Base-by-base conservation (phyloP, 805 yeast species). In the Lachancea thermotolerans region DNA sequence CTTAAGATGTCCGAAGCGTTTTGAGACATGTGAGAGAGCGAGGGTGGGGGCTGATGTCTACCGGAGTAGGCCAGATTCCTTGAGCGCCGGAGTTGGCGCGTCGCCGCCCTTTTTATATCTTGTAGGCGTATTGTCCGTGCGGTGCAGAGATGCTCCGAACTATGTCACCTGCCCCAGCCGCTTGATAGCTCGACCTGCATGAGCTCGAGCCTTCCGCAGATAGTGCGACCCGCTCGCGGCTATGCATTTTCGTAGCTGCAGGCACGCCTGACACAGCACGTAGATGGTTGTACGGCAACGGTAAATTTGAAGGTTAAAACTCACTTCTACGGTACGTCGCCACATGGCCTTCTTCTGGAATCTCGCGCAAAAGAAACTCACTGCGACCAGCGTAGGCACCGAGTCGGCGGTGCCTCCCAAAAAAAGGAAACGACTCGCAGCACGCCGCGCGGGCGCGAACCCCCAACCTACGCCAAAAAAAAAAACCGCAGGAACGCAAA, bases 1-100 rank as follows among this genome's bases (percentile, higher is more conserved):
- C 36, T 18, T 41, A 42, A 18, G 33, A 42, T 42, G 32, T 38
- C 45, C n/a, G 41, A 27, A 14, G 37, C 41, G 21, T 14, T 18
- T 15, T 29, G 29, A 12, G 29, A 7, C 36, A 31, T 32, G n/a
- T 31, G 34, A n/a, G 15, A 31, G 15, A 31, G n/a, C n/a, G 15
- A 14, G 15, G 4, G n/a, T 31, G 15, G 5, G n/a, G 34, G 34
- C 34, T 31, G 34, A 31, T 12, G 15, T n/a, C 34, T 31, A n/a
- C 15, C 15, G 34, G 34, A 5, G 34, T 31, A n/a, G 9, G 8
- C 25, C 4, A 21, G 25, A 21, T 4, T 21, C 7, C 25, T 21
- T 7, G 25, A 21, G 6, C 25, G 25, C 25, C 25, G 25, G 25
- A 21, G 25, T 21, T 21, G 25, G 25, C 25, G 25, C 25, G 25